Percentiles rank a stretch among this genome's conserved stretches.
Evolutionary conservation across 1,139 yeast genomes (phyloP).

Genomic region (Eremothecium sinecaudum): DNA sequence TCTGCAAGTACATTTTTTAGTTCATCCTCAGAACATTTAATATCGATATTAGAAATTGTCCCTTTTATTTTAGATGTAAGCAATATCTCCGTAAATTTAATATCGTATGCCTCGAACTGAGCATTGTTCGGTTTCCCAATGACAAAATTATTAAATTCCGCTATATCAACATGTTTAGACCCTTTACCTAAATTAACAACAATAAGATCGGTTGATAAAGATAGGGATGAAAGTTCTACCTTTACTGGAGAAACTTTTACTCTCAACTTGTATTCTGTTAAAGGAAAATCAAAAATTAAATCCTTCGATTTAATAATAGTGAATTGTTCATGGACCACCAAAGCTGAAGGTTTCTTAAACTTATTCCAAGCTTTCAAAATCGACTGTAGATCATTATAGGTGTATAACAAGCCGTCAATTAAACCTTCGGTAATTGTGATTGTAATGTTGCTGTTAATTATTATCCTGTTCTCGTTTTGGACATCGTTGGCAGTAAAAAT

Average conservation of each 20-base stretch:
- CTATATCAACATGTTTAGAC: neutral
- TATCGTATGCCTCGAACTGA: neutral
- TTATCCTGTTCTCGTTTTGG: neutral
- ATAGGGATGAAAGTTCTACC: conserved; percentile 1
- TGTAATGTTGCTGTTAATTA: neutral
- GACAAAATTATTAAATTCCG: neutral
- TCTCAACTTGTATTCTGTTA: neutral
- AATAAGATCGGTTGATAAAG: neutral
- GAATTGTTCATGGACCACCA: neutral
- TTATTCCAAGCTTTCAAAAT: neutral
- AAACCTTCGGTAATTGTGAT: neutral
- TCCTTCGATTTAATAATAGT: neutral
- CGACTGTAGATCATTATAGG: neutral
- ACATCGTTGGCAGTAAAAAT: neutral
- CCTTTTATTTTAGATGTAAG: conserved; percentile 1
- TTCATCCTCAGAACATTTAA: neutral
- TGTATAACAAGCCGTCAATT: neutral
- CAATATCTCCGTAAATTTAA: conserved; percentile 1
- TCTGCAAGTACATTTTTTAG: neutral
- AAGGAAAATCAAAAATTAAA: neutral
- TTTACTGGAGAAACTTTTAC: neutral
- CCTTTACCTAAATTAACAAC: neutral
- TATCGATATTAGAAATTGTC: neutral
- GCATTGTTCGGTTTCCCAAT: neutral
- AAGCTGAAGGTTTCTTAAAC: too few species aligned